phyloP scores from a whole-genome alignment of 257 asterid genomes.

The Henckelia pumila region DNA sequence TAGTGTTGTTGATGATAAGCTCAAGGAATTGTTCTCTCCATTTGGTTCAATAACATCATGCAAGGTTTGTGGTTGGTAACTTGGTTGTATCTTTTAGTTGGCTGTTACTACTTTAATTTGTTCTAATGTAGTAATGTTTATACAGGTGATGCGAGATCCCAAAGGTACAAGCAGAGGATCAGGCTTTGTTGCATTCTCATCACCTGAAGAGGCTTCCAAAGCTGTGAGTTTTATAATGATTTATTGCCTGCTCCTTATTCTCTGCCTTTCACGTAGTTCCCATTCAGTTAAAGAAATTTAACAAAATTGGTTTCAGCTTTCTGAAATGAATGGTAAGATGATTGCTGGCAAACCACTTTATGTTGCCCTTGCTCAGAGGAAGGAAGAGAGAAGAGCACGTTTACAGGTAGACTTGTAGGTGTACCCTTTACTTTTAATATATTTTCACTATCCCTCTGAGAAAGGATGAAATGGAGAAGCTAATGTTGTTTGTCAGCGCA shows the following conservation, averaged over 20 bases:
- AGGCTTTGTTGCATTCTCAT: slow-evolving; percentile 63
- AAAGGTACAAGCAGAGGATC: slow-evolving; percentile 62
- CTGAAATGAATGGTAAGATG: slow-evolving; percentile 60
- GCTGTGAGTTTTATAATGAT: slow-evolving; percentile 44
- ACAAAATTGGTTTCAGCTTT: slow-evolving; percentile 31
- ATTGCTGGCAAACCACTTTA: slow-evolving; percentile 52
- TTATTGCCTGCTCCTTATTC: neutral
- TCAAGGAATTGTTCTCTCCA: slow-evolving; percentile 48
- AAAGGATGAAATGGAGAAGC: neutral
- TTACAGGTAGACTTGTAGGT: slow-evolving; percentile 36
- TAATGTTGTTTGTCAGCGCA: neutral
- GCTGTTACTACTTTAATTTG: neutral
- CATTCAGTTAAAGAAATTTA: neutral
- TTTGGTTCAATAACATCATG: slow-evolving; percentile 50
- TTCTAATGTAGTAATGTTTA: neutral
- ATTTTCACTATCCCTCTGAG: neutral
- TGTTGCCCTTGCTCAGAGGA: slow-evolving; percentile 59
- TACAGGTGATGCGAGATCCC: slow-evolving; percentile 59
- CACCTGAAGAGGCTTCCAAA: slow-evolving; percentile 60
- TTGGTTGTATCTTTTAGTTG: neutral
- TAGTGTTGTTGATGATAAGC: slow-evolving; percentile 53
- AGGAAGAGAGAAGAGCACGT: slow-evolving; percentile 53
- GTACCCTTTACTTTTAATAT: neutral
- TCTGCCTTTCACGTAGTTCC: neutral
- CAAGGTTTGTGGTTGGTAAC: slow-evolving; percentile 37